Conservation (phyloP, 768 basidiomycete species). For the Rhodotorula paludigena region DNA sequence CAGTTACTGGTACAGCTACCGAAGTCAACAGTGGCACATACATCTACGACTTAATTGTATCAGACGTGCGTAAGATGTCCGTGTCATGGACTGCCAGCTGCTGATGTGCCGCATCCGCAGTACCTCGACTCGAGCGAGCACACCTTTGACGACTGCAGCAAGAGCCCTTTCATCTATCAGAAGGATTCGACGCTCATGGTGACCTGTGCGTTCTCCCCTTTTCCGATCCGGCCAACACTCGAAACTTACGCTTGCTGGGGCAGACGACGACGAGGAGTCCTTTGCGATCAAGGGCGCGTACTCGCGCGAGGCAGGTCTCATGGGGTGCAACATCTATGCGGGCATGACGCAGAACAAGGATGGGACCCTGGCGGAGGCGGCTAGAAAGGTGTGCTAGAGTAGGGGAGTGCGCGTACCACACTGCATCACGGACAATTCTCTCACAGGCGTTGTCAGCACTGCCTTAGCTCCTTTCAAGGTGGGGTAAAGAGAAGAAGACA, state of each 20-base stretch:
- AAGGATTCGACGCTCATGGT: conserved; percentile 5
- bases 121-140: neutral
- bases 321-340: conserved; percentile 6
- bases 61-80: conserved; percentile 6
- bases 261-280: conserved; percentile 21
- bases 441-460: neutral
- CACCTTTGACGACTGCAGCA: conserved; percentile 27
- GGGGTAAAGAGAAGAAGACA: too few relatives aligned
- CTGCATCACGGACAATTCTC: neutral
- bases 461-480: too few relatives aligned
- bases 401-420: neutral
- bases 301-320: neutral
- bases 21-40: neutral
- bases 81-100: conserved; percentile 20
- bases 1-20: neutral
- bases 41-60: neutral
- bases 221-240: too few relatives aligned
- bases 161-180: conserved; percentile 14
- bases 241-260: too few relatives aligned
- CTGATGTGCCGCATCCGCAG: too few relatives aligned
- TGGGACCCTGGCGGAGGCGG: conserved; percentile 5
- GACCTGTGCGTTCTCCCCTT: conserved; percentile 7
- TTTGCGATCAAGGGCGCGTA: conserved; percentile 10
- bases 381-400: conserved; percentile 16
- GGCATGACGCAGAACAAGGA: conserved; percentile 18